Percentiles rank a stretch among this genome's conserved stretches.
phyloP scores from a whole-genome alignment of 2,329 filamentous ascomycete genomes.

The Sporothrix luriei region DNA sequence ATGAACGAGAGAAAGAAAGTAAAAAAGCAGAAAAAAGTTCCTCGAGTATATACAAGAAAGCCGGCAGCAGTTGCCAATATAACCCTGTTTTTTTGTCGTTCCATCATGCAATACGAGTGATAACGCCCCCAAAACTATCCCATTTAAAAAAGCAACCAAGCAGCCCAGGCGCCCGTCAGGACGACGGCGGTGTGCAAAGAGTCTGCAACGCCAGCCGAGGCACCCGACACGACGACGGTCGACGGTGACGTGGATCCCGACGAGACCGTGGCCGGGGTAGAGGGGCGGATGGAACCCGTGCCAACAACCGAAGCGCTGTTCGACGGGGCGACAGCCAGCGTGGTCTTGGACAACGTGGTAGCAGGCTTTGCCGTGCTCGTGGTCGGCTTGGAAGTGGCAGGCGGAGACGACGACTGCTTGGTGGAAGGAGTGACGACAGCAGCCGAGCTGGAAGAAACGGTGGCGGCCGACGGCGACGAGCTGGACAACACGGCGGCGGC shows the following conservation, averaged over 20 bases:
- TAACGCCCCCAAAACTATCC: background rate
- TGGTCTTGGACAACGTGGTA: conserved; percentile 11
- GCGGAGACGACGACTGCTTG: background rate
- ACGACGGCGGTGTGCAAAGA: background rate
- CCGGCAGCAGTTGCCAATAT: background rate
- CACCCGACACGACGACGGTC: conserved; percentile 21
- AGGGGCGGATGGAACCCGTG: conserved; percentile 8
- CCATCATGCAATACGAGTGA: conserved; percentile 6
- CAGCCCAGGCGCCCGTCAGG: conserved; percentile 15
- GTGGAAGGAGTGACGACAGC: background rate
- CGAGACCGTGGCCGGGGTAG: conserved; percentile 5
- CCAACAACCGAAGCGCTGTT: background rate
- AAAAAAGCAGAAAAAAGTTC: background rate
- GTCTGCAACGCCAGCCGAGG: background rate
- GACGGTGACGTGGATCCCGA: background rate
- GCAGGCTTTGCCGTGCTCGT: background rate
- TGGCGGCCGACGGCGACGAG: background rate
- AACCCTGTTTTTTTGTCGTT: conserved; percentile 3
- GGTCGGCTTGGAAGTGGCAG: background rate
- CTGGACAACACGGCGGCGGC: background rate
- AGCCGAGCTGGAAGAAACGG: background rate
- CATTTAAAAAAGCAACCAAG: conserved; percentile 15
- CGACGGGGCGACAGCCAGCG: conserved; percentile 1
- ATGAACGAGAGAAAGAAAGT: conserved; percentile 16
- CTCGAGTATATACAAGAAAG: conserved; percentile 15